Conservation (phyloP, 2,329 filamentous ascomycete species). For the Sarocladium brachiariae region DNA sequence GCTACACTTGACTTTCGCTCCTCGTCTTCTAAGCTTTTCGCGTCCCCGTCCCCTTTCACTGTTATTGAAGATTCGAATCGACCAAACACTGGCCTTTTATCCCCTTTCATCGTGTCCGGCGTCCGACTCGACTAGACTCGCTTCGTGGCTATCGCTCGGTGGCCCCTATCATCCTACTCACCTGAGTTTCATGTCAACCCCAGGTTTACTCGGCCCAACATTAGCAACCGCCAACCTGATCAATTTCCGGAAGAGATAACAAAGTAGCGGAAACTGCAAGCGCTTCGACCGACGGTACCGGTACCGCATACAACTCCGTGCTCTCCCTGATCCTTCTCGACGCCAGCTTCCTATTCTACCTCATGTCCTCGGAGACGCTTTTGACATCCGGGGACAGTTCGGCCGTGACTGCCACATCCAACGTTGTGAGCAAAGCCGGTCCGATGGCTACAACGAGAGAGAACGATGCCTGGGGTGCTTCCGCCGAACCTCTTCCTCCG, state of each 20-base stretch:
- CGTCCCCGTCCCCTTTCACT: not conserved
- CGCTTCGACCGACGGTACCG: too few species aligned
- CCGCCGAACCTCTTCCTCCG: conserved; percentile 18
- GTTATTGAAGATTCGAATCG: not conserved
- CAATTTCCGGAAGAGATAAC: too few species aligned
- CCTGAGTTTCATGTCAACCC: too few species aligned
- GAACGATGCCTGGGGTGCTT: not conserved
- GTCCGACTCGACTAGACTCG: not conserved
- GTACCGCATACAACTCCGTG: too few species aligned
- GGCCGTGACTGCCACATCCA: not conserved
- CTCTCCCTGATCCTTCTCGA: too few species aligned
- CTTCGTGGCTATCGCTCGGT: conserved; percentile 1
- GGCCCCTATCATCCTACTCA: too few species aligned
- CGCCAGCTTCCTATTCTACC: not conserved
- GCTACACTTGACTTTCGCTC: not conserved
- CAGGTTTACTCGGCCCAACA: too few species aligned
- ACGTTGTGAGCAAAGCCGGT: not conserved
- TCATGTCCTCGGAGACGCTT: not conserved
- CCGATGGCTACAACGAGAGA: not conserved
- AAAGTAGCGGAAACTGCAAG: too few species aligned
- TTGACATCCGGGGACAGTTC: not conserved
- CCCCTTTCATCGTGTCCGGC: not conserved
- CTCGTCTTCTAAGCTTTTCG: not conserved
- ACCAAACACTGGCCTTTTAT: not conserved
- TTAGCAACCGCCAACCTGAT: too few species aligned